A percentile compares a stretch with the other conserved stretches of the same genome.
Conservation (phyloP, 2,329 filamentous ascomycete genomes). For the Monosporascus sp. region DNA sequence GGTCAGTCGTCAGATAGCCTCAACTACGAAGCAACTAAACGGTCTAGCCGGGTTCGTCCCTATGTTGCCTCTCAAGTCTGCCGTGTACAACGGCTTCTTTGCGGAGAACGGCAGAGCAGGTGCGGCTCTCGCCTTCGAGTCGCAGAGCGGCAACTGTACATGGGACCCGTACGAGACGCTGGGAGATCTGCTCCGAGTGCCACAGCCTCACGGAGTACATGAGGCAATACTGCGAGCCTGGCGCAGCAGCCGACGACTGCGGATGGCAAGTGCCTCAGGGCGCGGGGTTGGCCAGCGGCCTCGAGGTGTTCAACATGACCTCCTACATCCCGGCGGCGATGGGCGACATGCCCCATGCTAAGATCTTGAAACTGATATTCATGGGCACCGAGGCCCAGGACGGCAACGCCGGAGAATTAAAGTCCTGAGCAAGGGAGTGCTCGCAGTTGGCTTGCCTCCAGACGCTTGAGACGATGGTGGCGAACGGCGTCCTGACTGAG, state of each 20-base stretch:
- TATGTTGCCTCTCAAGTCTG: constrained; percentile 27
- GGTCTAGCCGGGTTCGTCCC: constrained; percentile 24
- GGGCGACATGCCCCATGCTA: constrained; percentile 25
- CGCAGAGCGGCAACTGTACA: constrained; percentile 25
- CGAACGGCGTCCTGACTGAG: constrained; percentile 24
- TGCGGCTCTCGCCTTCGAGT: constrained; percentile 21
- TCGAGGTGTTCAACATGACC: constrained; percentile 29
- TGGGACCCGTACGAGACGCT: constrained; percentile 25
- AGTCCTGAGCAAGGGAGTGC: constrained; percentile 29
- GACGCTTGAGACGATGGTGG: constrained; percentile 19
- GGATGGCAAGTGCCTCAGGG: constrained; percentile 27
- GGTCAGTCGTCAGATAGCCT: neutral
- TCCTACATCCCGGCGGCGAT: constrained; percentile 19
- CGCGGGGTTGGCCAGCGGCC: constrained; percentile 14
- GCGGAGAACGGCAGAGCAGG: constrained; percentile 26
- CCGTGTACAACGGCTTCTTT: constrained; percentile 30
- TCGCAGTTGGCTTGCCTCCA: constrained; percentile 25
- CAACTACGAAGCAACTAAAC: neutral
- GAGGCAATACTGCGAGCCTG: constrained; percentile 16
- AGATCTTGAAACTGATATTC: constrained; percentile 28
- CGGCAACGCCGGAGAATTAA: constrained; percentile 15
- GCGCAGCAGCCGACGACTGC: constrained; percentile 11
- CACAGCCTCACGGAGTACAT: constrained; percentile 25
- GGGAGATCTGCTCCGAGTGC: constrained; percentile 22
- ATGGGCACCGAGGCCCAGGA: constrained; percentile 27